These are phyloP conservation scores for Lachnellula subtilissima DNA, from an alignment of 2,329 filamentous ascomycete species.

Conservation along the genomic window DNA sequence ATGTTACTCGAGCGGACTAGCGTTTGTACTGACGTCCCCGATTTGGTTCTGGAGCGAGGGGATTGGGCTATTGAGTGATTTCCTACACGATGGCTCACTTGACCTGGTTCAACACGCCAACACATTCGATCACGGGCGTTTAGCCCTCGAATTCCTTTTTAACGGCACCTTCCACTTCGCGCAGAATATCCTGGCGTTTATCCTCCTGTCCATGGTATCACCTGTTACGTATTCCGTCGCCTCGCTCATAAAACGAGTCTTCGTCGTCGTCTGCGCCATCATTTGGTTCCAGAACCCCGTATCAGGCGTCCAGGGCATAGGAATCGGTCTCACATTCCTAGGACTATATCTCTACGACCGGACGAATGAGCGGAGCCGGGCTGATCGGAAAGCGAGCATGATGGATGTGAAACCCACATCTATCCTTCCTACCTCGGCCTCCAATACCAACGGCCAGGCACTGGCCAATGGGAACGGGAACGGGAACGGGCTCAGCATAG, in stretches of 20 bases:
- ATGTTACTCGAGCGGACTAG: slow-evolving; percentile 93
- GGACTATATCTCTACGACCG: slow-evolving; percentile 95
- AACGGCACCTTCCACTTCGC: slow-evolving; percentile 96
- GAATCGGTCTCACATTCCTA: slow-evolving; percentile 83
- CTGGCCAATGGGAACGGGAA: slow-evolving; percentile 6
- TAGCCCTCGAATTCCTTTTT: slow-evolving; percentile 84
- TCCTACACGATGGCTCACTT: slow-evolving; percentile 76
- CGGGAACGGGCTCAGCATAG: slow-evolving; percentile 23
- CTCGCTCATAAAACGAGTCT: slow-evolving; percentile 92
- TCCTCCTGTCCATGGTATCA: slow-evolving; percentile 86
- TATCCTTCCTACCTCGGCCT: slow-evolving; percentile 21
- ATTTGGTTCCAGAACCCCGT: slow-evolving; percentile 94
- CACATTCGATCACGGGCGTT: slow-evolving; percentile 69
- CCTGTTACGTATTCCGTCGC: slow-evolving; percentile 97
- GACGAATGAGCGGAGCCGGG: slow-evolving; percentile 81
- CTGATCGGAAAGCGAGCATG: slow-evolving; percentile 73
- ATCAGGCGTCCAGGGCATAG: slow-evolving; percentile 73
- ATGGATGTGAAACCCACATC: slow-evolving; percentile 43
- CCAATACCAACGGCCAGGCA: slow-evolving; percentile 22
- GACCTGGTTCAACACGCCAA: slow-evolving; percentile 52
- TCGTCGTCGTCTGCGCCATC: slow-evolving; percentile 91
- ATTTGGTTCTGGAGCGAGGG: slow-evolving; percentile 95
- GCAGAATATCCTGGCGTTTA: slow-evolving; percentile 92
- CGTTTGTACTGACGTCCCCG: slow-evolving; percentile 80
- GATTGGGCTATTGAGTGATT: slow-evolving; percentile 68